Percentiles rank a stretch among this genome's conserved stretches.
Conservation (phyloP, 106 monocot species). For the Ottelia alismoides region DNA sequence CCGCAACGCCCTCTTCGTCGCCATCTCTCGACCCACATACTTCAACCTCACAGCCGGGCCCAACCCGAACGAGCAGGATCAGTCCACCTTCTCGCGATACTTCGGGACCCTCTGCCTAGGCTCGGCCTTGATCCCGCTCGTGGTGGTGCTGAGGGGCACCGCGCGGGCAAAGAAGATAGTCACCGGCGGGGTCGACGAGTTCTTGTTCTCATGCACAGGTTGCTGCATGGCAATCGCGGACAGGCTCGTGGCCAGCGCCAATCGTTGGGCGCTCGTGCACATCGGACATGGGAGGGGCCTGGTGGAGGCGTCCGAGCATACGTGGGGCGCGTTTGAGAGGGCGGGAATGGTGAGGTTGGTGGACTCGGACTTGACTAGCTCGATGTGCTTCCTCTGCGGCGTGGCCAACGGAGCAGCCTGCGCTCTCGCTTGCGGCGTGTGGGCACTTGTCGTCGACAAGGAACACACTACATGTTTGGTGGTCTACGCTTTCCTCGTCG, state of each 20-base stretch:
- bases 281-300: constrained; percentile 43
- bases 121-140: constrained; percentile 21
- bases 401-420: constrained; percentile 9
- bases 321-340: constrained; percentile 26
- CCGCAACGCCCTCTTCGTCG: constrained; percentile 29
- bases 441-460: constrained; percentile 4
- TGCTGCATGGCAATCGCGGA: constrained; percentile 41
- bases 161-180: constrained; percentile 29
- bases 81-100: neutral
- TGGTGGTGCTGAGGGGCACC: constrained; percentile 11
- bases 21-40: constrained; percentile 34
- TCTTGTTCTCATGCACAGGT: constrained; percentile 51
- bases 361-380: constrained; percentile 18
- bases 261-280: constrained; percentile 67
- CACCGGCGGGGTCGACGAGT: constrained; percentile 44
- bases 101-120: constrained; percentile 43
- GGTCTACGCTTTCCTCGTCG: constrained; percentile 13
- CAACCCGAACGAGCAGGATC: constrained; percentile 14
- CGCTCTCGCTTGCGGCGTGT: constrained; percentile 4
- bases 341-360: constrained; percentile 5
- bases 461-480: neutral
- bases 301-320: constrained; percentile 29
- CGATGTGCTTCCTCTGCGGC: constrained; percentile 16
- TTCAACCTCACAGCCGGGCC: constrained; percentile 3
- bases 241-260: constrained; percentile 24